Evolutionary conservation across 2,329 filamentous ascomycete genomes (phyloP), one percentile per base, ranked within the genome.

Genomic region (Lizonia empirigonia): DNA sequence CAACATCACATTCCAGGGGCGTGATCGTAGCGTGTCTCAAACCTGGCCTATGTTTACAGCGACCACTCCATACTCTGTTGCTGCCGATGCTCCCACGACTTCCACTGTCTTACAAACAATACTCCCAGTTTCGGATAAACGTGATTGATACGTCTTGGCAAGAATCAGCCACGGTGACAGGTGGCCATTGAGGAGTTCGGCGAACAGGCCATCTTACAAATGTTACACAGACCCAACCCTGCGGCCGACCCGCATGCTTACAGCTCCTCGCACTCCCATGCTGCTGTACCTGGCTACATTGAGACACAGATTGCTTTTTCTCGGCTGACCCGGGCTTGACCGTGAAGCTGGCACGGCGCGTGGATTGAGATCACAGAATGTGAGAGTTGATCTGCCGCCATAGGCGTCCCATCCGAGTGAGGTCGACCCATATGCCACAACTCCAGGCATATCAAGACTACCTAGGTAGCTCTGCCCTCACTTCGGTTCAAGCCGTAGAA

Each of bases 171-270:
- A 38, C 27, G 20, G 27, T 38, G 23, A 47, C 49, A 33, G 35
- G 29, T 44, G 29, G 40, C 29, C n/a, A 39, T 44, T 37, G 12
- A 33, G 15, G 34, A 40, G 22, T 52, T 42, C 38, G 22, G 42
- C 49, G 26, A 36, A 38, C 34, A 34, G 22, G 29, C 24, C 13
- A 47, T 32, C 37, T 27, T 42, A 47, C 49, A 42, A 48, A 16
- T 27, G 57, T 63, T 24, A 53, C 55, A 60, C 57, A 24, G 42
- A 55, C 53, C 50, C 56, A 38, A 37, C 44, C 33, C 36, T 42
- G 51, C 50, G 59, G 56, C 45, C 37, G 36, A 44, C 45, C 59
- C 59, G 44, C 48, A 45, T 44, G 16, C 47, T 58, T 50, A 42
- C 32, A 45, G 40, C 50, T 47, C 32, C 42, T 36, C 50, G 36